Percentiles rank a stretch among this genome's conserved stretches.
Conservation (phyloP, 768 basidiomycete species). For the Nevesoporus exiguus region DNA sequence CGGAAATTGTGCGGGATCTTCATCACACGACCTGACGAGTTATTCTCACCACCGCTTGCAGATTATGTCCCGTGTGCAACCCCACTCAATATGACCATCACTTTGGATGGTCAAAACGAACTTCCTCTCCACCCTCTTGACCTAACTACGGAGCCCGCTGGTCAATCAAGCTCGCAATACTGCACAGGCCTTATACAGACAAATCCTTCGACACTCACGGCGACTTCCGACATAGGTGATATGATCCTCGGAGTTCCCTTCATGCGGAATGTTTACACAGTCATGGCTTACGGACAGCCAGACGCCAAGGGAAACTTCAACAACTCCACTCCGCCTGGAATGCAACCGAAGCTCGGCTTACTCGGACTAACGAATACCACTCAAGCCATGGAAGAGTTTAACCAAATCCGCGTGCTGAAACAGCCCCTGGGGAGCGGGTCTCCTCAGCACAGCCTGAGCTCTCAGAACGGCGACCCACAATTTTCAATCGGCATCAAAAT, state of each 20-base stretch:
- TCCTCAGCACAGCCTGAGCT: constrained; percentile 4
- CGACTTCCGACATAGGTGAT: constrained; percentile 47
- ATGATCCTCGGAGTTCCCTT: constrained; percentile 80
- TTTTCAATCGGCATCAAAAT: constrained; percentile 61
- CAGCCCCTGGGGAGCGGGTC: constrained; percentile 44
- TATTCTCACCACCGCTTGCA: constrained; percentile 28
- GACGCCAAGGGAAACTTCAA: constrained; percentile 45
- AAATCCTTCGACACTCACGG: constrained; percentile 40
- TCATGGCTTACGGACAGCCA: constrained; percentile 63
- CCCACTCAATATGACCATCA: constrained; percentile 70
- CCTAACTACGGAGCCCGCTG: constrained; percentile 49
- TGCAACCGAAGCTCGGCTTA: constrained; percentile 53
- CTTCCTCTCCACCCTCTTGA: constrained; percentile 75
- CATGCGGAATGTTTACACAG: constrained; percentile 71
- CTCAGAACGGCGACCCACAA: constrained; percentile 32
- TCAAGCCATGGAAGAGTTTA: constrained; percentile 62
- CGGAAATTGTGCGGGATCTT: constrained; percentile 54
- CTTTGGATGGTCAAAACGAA: constrained; percentile 53
- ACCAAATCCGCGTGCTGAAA: constrained; percentile 63
- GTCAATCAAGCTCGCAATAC: constrained; percentile 38
- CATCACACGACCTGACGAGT: neutral
- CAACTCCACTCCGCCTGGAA: constrained; percentile 14
- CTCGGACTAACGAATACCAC: constrained; percentile 60
- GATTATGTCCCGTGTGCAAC: constrained; percentile 73
- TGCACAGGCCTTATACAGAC: constrained; percentile 72